Evolutionary conservation across 768 basidiomycete species (phyloP), one percentile per base, ranked within the genome.

Genomic region (Brasilioporus rufonigricans): DNA sequence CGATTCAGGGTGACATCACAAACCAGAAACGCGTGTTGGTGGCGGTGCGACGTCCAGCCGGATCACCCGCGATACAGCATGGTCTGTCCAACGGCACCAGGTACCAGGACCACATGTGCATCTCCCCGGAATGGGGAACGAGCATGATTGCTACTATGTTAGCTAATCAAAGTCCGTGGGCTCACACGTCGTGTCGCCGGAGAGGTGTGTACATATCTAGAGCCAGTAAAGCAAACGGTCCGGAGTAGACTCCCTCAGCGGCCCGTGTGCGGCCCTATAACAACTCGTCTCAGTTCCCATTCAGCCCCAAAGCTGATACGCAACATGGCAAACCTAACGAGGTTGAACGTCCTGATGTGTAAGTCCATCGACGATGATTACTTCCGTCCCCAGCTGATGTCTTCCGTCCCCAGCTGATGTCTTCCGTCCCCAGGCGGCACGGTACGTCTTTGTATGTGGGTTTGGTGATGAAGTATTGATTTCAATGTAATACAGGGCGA

Each of bases 321-420:
- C 33, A 8, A 23, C 53, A 84, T 84, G 80, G 66, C 76, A 45
- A 72, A 76, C 57, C 57, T 73, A 35, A 58, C 71, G 53, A 87
- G 83, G 69, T 63, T 91, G 36, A 88, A 89, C 64, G 79, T 86
- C 21, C 73, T 91, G 52, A 91, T 91, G 91, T 92, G 90, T 90
- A 71, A 56, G 84, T n/a, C n/a, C 68, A 48, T 53, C 10, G 13
- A 18, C 8, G 13, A 45, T 4, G 16, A 29, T 39, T 6, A 29
- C 26, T 53, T 44, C 45, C 48, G 7, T 43, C 29, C 18, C 35
- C 3, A 10, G 16, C 53, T 59, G 44, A 68, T 44, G 8, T 19
- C 27, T 23, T 52, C 45, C 48, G 7, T 43, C 29, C 18, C 35
- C 3, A 10, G 16, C 53, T 59, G 44, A 68, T 44, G 8, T 59